Percentiles rank a stretch among this genome's conserved stretches.
Conservation (phyloP, 208 protist genomes). For the Leishmania mexicana region DNA sequence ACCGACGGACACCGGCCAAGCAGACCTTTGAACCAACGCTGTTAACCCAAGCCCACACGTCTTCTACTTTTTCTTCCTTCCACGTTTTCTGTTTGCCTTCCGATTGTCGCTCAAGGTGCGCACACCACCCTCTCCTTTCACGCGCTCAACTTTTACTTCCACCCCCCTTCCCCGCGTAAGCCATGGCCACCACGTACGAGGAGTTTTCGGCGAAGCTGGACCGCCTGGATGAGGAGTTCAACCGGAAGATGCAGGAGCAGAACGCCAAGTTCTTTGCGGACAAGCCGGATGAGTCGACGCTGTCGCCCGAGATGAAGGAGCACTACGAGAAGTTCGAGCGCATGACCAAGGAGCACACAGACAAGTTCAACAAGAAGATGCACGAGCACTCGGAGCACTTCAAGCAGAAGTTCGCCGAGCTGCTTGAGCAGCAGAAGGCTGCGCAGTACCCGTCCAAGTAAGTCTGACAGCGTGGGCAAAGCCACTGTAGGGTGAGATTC, state of each 20-base stretch:
- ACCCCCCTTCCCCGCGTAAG: constrained; percentile 2
- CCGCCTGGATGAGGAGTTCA: constrained; percentile 89
- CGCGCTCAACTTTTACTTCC: neutral
- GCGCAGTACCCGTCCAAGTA: constrained; percentile 90
- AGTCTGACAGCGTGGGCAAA: neutral
- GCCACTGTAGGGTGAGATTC: neutral
- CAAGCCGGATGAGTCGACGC: constrained; percentile 88
- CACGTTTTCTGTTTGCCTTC: constrained; percentile 16
- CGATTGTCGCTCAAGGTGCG: neutral
- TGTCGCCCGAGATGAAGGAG: constrained; percentile 93
- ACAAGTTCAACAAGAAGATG: constrained; percentile 95
- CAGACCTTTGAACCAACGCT: constrained; percentile 3
- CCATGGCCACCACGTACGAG: constrained; percentile 88
- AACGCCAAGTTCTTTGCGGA: constrained; percentile 94
- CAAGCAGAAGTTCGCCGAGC: constrained; percentile 90
- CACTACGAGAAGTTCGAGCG: constrained; percentile 94
- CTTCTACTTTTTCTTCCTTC: constrained; percentile 4
- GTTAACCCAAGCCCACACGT: neutral
- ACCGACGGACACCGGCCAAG: neutral
- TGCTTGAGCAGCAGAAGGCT: constrained; percentile 93
- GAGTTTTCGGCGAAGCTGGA: constrained; percentile 91
- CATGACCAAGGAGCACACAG: constrained; percentile 93
- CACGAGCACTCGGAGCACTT: constrained; percentile 91
- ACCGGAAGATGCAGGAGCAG: constrained; percentile 93
- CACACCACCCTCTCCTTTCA: neutral